phyloP scores from a whole-genome alignment of 345 rosid genomes.

The Dipteronia dyeriana region DNA sequence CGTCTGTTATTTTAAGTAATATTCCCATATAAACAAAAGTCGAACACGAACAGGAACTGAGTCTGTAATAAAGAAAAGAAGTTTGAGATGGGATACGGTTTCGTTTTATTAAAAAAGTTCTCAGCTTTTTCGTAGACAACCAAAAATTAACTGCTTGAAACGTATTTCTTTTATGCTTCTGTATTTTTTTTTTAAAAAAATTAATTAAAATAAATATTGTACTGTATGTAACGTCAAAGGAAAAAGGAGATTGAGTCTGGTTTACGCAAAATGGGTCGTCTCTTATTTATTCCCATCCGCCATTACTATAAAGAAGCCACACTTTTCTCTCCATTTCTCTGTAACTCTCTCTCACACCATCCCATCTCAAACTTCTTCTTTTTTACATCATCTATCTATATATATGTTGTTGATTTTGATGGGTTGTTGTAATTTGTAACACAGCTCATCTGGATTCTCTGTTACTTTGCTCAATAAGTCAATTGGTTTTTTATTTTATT shows the following conservation, averaged over 20 bases:
- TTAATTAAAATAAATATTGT: neutral
- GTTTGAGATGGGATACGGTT: conserved; percentile 20
- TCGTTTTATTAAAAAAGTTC: conserved; percentile 9
- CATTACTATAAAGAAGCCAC: conserved; percentile 45
- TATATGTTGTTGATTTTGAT: neutral
- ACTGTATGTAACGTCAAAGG: conserved; percentile 31
- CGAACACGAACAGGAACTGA: conserved; percentile 19
- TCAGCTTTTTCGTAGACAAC: conserved; percentile 28
- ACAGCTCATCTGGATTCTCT: neutral
- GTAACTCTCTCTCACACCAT: neutral
- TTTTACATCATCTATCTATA: conserved; percentile 2
- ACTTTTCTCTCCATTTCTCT: conserved; percentile 38
- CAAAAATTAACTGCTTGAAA: conserved; percentile 20
- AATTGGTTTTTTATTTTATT: neutral
- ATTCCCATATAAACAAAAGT: conserved; percentile 23
- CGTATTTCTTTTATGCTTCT: neutral
- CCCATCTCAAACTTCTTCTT: neutral
- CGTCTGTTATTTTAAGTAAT: conserved; percentile 22
- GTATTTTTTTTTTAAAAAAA: neutral
- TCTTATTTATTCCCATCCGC: conserved; percentile 30
- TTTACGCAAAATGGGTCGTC: conserved; percentile 68
- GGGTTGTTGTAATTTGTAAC: neutral
- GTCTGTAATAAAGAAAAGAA: neutral
- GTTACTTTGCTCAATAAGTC: conserved; percentile 1
- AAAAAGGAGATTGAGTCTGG: conserved; percentile 53